Base-by-base conservation (phyloP, 352 stramenopile species). In the Sclerospora graminicola region DNA sequence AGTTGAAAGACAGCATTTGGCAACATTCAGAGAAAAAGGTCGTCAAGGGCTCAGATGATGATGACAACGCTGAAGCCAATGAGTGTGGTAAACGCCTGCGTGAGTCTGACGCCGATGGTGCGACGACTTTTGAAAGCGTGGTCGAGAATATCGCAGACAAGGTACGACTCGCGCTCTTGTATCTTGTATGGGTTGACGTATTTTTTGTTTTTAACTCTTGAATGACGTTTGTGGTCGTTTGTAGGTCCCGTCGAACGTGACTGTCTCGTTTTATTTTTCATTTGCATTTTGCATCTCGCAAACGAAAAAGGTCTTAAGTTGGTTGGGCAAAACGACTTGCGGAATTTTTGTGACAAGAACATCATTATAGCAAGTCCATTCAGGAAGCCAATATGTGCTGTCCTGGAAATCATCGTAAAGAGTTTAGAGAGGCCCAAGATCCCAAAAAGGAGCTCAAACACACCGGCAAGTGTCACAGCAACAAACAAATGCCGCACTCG, bases 241-340 rank as follows among this genome's bases (percentile, higher is more conserved):
- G 13, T 23, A 88, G 75, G 81, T 90, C 15, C 93, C 97, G 24
- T 66, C 81, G 31, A 95, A 97, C 48, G 95, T 97, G 6, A 97
- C 94, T 3, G 71, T 98, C 11, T 94, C 95, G 8, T 98, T 98
- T 68, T 98, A 98, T 69, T n/a, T n/a, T 99, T 99, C 51, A 98
- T 98, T 46, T 98, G 92, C 52, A 83, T 98, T 50, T 69, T 99
- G n/a, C 96, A 99, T 66, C 73, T 99, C 14, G 95, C 94, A 11
- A 99, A 99, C 58, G 96, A 99, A 63, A 98, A 99, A 60, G 92
- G 88, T 13, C 62, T 98, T 9, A 67, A 88, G 47, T 60, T 98
- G 26, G 54, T 57, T 5, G 80, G 80, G 2, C 75, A 92, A 51
- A 70, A 88, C 4, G 72, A 89, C 44, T 35, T 92, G 46, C 62